Base-by-base conservation (phyloP, 1,284 basidiomycete genomes). In the Schizopora paradoxa region DNA sequence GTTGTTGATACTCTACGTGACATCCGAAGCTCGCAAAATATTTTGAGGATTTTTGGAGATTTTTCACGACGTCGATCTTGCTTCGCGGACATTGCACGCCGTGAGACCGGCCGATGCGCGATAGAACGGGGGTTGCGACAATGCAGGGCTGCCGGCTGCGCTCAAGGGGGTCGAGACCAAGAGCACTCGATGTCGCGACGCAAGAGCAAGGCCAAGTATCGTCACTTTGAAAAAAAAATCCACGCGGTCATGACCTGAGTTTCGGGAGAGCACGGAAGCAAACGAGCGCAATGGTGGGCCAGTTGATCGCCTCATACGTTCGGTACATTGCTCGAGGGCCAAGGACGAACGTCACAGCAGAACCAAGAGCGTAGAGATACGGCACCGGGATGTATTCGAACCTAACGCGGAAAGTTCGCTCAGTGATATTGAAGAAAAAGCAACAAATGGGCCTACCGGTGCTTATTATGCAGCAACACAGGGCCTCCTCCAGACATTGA, bases 231-330 rank as follows among this genome's bases (percentile, higher is more conserved):
- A 22, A 13, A 22, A 40, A 40, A 22, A n/a, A 18, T 40, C 10
- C 28, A 23, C 2, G 2, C 26, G 19, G 13, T 40, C 23, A 23
- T 18, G 14, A 10, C n/a, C n/a, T n/a, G n/a, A n/a, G n/a, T n/a
- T 16, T 14, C 7, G 25, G 37, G 19, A 40, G 37, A 16, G 26
- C 19, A n/a, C 49, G 45, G 41, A 47, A 47, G 28, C 32, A 42
- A 13, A 32, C 16, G 53, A 49, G 10, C 48, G 42, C 19, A 56
- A 34, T 2, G 52, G 35, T 52, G 53, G 58, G 45, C 56, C 57
- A 18, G 46, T 51, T 58, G 2, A 52, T 38, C 2, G 51, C 42
- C 19, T 56, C 54, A 46, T 54, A 56, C 35, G 54, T 42, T 13
- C 51, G 41, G 36, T 52, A 52, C 14, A 48, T 51, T 31, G 45